Percentiles rank a stretch among this genome's conserved stretches.
Evolutionary conservation across 1,139 yeast species (phyloP).

Genomic region (Hemisphaericaspora subhashii): DNA sequence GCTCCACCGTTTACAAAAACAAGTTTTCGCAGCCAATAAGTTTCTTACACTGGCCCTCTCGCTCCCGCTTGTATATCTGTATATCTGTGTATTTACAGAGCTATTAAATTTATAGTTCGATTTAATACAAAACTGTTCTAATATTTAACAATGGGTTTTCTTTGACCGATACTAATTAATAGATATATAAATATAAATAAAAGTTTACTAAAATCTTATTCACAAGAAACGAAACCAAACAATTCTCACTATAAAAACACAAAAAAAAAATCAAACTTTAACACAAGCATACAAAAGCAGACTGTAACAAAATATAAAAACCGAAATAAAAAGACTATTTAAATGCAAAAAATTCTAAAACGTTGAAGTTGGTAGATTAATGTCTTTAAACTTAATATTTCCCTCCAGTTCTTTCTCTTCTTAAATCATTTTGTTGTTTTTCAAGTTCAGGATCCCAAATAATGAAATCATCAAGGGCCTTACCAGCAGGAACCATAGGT

Average conservation of each 20-base stretch:
- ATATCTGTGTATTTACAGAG: no score
- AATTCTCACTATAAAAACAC: background rate
- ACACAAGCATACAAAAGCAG: background rate
- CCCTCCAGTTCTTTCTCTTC: conserved; percentile 61
- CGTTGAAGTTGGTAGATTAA: no score
- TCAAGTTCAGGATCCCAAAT: conserved; percentile 81
- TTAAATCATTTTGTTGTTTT: conserved; percentile 64
- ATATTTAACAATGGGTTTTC: no score
- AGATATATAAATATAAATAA: background rate
- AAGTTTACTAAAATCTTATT: background rate
- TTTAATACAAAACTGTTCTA: no score
- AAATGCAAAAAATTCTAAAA: background rate
- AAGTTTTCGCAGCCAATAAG: no score
- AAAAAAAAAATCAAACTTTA: background rate
- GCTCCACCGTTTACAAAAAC: no score
- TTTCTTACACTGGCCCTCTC: no score
- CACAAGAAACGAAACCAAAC: background rate
- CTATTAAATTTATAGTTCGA: no score
- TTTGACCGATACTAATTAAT: no score
- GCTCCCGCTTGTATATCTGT: no score
- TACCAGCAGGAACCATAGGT: conserved; percentile 98
- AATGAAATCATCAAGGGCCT: conserved; percentile 89
- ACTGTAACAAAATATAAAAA: background rate
- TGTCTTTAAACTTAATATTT: no score
- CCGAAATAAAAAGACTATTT: background rate